Percentiles rank a stretch among this genome's conserved stretches.
phyloP scores from a whole-genome alignment of 192 early-diverging fungal species.

The Mortierella hygrophila region DNA sequence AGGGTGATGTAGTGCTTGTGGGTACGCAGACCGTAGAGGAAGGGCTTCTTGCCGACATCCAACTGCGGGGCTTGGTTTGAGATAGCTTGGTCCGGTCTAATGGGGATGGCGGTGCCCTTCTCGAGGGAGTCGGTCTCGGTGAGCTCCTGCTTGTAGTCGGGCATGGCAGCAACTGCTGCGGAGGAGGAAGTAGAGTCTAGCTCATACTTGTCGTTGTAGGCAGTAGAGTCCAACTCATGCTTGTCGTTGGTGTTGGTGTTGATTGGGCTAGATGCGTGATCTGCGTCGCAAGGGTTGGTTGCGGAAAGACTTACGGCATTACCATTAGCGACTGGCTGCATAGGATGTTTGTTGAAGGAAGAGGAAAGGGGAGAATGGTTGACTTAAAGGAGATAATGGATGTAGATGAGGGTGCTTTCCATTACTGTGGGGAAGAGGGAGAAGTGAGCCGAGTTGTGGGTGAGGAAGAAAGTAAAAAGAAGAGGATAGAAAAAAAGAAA shows the following conservation, averaged over 20 bases:
- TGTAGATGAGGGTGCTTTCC: conserved; percentile 12
- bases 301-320: conserved; percentile 54
- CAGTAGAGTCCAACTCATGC: not conserved
- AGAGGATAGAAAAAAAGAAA: too few relatives aligned
- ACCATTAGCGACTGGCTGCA: conserved; percentile 40
- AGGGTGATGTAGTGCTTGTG: conserved; percentile 47
- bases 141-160: not conserved
- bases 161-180: not conserved
- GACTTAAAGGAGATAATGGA: conserved; percentile 4
- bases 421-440: conserved; percentile 9
- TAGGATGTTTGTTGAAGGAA: conserved; percentile 1
- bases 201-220: not conserved
- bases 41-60: conserved; percentile 22
- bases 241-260: not conserved
- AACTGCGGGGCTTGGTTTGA: not conserved
- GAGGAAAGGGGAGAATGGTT: not conserved
- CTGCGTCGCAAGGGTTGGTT: conserved; percentile 46
- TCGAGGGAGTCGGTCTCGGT: conserved; percentile 5
- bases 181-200: not conserved
- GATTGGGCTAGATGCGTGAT: conserved; percentile 19
- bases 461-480: not conserved
- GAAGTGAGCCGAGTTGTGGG: not conserved
- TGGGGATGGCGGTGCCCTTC: not conserved
- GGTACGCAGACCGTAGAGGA: conserved; percentile 33
- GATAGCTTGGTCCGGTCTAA: not conserved